Percentiles rank a stretch among this genome's conserved stretches.
Evolutionary conservation across 148 eudicot species (phyloP).

Genomic region (Vaccinium vitisidaea): DNA sequence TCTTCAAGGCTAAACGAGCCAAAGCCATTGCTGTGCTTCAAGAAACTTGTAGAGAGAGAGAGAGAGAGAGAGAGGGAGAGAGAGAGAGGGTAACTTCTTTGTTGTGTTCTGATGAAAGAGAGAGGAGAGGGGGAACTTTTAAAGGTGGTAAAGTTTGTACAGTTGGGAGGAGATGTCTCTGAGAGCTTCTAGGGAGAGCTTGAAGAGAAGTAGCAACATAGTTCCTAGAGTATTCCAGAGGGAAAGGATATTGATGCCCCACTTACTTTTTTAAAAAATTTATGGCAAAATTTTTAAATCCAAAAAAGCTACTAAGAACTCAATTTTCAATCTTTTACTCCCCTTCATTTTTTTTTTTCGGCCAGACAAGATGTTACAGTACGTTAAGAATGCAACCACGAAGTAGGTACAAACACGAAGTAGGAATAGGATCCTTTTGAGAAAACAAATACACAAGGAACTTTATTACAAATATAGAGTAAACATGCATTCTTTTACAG

Average conservation of each 20-base stretch:
- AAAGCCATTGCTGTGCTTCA: conserved; percentile 36
- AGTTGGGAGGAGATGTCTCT: not conserved
- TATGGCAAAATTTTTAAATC: not conserved
- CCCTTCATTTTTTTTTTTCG: no score
- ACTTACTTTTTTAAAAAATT: not conserved
- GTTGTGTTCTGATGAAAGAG: not conserved
- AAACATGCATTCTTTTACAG: no score
- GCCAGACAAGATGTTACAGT: no score
- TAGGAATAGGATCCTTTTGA: no score
- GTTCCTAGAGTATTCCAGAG: conserved; percentile 6
- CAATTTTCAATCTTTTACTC: no score
- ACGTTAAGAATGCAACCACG: no score
- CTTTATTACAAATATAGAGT: no score
- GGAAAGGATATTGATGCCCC: conserved; percentile 6
- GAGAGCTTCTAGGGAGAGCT: conserved; percentile 8
- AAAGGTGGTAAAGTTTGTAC: not conserved
- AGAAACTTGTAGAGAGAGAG: not conserved
- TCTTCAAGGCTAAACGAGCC: conserved; percentile 50
- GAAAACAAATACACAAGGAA: no score
- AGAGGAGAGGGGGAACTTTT: not conserved
- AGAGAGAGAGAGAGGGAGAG: not conserved
- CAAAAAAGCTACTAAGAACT: no score
- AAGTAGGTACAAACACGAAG: no score
- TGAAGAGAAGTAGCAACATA: not conserved
- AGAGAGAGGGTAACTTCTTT: no score